These are phyloP conservation scores for Neurospora tetraspora DNA, from an alignment of 495 filamentous ascomycete genomes.

Conservation along the genomic window DNA sequence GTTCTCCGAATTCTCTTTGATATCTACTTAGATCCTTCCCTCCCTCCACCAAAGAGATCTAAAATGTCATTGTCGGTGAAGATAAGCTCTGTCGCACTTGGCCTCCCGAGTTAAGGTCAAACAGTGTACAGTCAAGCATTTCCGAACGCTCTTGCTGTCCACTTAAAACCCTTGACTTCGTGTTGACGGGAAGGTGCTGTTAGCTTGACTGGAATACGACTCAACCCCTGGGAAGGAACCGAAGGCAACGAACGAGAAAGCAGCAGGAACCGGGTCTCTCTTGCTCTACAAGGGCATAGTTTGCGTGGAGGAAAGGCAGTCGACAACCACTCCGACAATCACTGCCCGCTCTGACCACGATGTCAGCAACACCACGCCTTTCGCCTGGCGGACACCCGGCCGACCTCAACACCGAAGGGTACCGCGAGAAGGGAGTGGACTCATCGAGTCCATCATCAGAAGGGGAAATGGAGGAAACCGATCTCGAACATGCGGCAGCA, in stretches of 20 bases:
- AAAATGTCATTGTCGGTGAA: background rate
- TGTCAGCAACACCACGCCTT: background rate
- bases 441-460: background rate
- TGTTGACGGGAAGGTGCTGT: background rate
- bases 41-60: background rate
- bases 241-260: background rate
- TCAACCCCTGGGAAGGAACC: background rate
- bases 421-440: background rate
- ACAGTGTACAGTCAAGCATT: background rate
- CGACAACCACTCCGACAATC: background rate
- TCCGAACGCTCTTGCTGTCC: background rate
- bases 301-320: background rate
- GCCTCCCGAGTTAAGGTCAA: background rate
- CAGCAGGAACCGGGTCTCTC: background rate
- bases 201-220: background rate
- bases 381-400: background rate
- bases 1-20: background rate
- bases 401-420: background rate
- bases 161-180: background rate
- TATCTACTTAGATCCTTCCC: background rate
- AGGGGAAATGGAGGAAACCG: background rate
- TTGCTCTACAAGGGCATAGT: background rate
- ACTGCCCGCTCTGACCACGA: background rate
- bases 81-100: background rate
- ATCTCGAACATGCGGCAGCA: background rate